A percentile compares a stretch with the other conserved stretches of the same genome.
These are phyloP conservation scores for Lolium perenne DNA, from an alignment of 176 grass and related monocot genomes.

Conservation along the genomic window DNA sequence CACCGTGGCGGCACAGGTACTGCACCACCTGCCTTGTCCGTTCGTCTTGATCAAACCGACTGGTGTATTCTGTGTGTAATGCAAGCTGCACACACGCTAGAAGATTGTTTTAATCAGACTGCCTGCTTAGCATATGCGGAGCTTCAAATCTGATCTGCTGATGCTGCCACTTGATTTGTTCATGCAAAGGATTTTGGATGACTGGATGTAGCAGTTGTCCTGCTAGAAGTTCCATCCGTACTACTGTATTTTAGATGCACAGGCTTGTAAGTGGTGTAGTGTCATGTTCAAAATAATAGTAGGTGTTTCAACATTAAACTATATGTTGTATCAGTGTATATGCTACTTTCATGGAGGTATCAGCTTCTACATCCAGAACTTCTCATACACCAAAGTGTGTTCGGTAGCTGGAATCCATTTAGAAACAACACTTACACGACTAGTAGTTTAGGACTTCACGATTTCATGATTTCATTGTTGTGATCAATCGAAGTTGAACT, in stretches of 20 bases:
- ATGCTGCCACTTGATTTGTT: constrained; percentile 11
- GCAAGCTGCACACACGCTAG: background rate
- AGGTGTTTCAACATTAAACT: background rate
- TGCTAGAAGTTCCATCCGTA: background rate
- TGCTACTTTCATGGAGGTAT: constrained; percentile 6
- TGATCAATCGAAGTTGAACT: background rate
- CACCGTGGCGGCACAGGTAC: constrained; percentile 87
- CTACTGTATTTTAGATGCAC: background rate
- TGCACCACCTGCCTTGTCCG: background rate
- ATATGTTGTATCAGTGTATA: background rate
- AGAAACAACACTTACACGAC: background rate
- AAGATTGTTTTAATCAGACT: background rate
- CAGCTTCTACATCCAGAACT: constrained; percentile 1
- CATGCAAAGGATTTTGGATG: background rate
- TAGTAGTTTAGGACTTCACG: background rate
- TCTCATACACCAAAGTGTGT: background rate
- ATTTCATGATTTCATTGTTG: background rate
- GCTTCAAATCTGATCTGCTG: background rate
- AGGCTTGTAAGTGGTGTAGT: background rate
- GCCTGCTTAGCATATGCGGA: background rate
- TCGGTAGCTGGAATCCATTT: background rate
- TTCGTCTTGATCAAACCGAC: background rate
- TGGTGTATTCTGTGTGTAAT: background rate
- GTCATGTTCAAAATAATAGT: background rate
- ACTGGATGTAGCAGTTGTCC: background rate